These are phyloP conservation scores for Eutypa lata DNA, from an alignment of 2,329 filamentous ascomycete species.

Conservation along the genomic window DNA sequence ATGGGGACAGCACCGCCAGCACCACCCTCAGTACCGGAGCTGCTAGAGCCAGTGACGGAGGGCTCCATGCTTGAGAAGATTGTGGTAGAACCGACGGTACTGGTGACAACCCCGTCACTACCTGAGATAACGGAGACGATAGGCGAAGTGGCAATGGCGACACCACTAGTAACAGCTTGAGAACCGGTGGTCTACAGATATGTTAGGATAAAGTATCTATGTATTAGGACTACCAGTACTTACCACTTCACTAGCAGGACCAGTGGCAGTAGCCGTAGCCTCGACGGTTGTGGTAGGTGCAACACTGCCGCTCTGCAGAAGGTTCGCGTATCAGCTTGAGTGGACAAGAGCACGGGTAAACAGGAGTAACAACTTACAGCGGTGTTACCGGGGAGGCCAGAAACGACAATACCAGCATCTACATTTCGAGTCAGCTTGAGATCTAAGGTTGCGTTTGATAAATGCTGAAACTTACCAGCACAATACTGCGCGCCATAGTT, in stretches of 20 bases:
- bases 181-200: conserved; percentile 6
- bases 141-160: conserved; percentile 7
- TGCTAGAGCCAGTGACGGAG: not conserved
- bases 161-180: not conserved
- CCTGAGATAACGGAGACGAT: conserved; percentile 14
- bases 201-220: conserved; percentile 6
- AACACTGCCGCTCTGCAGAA: conserved; percentile 6
- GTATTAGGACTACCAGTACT: not conserved
- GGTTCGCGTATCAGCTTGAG: conserved; percentile 7
- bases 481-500: conserved; percentile 27
- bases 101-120: conserved; percentile 12
- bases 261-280: conserved; percentile 6
- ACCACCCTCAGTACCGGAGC: conserved; percentile 4
- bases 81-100: conserved; percentile 6
- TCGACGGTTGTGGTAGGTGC: conserved; percentile 11
- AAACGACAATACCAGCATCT: conserved; percentile 18
- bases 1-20: conserved; percentile 6
- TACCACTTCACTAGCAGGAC: not conserved
- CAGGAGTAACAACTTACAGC: not conserved
- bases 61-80: not conserved
- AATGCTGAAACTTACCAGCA: conserved; percentile 19
- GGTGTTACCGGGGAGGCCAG: conserved; percentile 1
- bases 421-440: conserved; percentile 2
- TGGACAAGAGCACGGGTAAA: not conserved
- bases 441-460: not conserved